Evolutionary conservation across 73 alveolate species (phyloP).

Genomic region (Tetrahymena malaccensis): DNA sequence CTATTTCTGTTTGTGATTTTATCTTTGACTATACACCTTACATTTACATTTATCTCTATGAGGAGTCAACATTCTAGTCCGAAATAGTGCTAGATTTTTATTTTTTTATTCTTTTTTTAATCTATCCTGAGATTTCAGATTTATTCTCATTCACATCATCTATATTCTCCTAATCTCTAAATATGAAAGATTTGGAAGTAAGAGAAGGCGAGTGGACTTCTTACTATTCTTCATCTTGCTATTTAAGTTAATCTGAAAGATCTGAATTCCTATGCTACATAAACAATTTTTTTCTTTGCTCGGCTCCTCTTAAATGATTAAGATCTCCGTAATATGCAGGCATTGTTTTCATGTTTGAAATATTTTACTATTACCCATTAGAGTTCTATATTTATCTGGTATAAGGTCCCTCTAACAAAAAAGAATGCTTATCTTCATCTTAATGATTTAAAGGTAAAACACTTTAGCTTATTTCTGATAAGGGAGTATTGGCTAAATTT

Average conservation of each 20-base stretch:
- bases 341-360: background rate
- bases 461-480: background rate
- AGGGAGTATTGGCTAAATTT: background rate
- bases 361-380: background rate
- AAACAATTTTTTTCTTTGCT: background rate
- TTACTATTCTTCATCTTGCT: background rate
- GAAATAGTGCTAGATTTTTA: background rate
- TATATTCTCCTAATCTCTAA: background rate
- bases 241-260: background rate
- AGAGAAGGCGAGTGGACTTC: background rate
- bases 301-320: background rate
- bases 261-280: background rate
- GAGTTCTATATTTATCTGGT: background rate
- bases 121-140: background rate
- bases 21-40: background rate
- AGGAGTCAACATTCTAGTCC: background rate
- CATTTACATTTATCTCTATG: too few species aligned
- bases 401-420: background rate
- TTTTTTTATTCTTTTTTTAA: background rate
- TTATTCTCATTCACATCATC: background rate
- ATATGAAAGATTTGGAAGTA: background rate
- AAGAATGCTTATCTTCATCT: background rate
- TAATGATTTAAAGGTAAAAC: background rate
- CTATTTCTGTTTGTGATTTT: background rate
- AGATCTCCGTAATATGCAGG: background rate